phyloP scores from a whole-genome alignment of 352 stramenopile species.

The Thalassiosira hispida region DNA sequence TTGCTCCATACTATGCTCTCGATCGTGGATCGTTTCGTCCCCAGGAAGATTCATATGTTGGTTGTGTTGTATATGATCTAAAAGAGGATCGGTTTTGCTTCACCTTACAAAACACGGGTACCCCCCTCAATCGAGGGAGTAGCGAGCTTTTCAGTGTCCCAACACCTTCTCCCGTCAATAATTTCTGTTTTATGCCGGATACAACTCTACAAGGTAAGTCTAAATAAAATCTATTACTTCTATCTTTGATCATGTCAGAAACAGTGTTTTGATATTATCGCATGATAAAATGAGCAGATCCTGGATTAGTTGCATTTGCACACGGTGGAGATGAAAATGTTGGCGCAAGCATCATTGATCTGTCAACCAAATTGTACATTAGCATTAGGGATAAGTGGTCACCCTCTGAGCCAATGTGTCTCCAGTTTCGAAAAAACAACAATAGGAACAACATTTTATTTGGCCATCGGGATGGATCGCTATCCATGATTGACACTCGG shows the following conservation, averaged over 20 bases:
- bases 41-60: constrained; percentile 14
- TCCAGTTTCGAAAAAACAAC: constrained; percentile 29
- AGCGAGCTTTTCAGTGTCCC: neutral
- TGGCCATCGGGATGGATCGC: constrained; percentile 51
- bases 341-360: constrained; percentile 27
- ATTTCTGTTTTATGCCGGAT: constrained; percentile 44
- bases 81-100: constrained; percentile 18
- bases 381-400: neutral
- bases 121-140: neutral
- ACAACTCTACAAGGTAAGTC: constrained; percentile 17
- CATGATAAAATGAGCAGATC: constrained; percentile 4
- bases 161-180: constrained; percentile 18
- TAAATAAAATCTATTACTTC: neutral
- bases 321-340: constrained; percentile 16
- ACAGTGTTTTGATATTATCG: neutral
- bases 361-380: constrained; percentile 5
- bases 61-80: constrained; percentile 21
- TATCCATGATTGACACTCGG: constrained; percentile 47
- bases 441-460: constrained; percentile 25
- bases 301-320: constrained; percentile 32
- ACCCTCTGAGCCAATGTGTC: constrained; percentile 38
- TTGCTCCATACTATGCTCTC: constrained; percentile 6
- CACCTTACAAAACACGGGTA: constrained; percentile 13
- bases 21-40: neutral
- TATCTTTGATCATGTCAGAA: neutral